Evolutionary conservation across 768 basidiomycete genomes (phyloP).

Genomic region (Pisolithus microcarpus): DNA sequence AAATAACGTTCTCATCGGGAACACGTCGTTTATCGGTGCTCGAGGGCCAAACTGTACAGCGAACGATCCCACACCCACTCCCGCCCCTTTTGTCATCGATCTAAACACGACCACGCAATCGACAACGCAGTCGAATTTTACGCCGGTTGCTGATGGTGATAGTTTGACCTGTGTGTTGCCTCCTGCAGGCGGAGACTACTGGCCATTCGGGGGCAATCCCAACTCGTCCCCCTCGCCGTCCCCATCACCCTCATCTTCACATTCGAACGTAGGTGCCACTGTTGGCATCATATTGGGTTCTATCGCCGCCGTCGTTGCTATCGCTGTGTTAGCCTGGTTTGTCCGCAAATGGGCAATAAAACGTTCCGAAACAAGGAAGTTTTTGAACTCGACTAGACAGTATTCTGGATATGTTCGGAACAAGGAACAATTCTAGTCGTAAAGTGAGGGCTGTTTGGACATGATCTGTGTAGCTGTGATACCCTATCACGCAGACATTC

Average conservation of each 20-base stretch:
- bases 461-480: background rate
- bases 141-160: slow-evolving; percentile 44
- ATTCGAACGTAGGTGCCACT: slow-evolving; percentile 20
- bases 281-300: slow-evolving; percentile 49
- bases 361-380: slow-evolving; percentile 19
- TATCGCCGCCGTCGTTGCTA: slow-evolving; percentile 36
- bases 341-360: slow-evolving; percentile 42
- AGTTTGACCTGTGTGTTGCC: slow-evolving; percentile 61
- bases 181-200: slow-evolving; percentile 59
- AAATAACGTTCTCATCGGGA: slow-evolving; percentile 54
- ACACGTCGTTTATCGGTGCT: slow-evolving; percentile 69
- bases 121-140: slow-evolving; percentile 48
- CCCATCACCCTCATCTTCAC: slow-evolving; percentile 22
- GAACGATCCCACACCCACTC: slow-evolving; percentile 41
- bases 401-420: slow-evolving; percentile 14
- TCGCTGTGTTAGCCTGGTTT: slow-evolving; percentile 38
- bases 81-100: slow-evolving; percentile 56
- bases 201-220: slow-evolving; percentile 62
- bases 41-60: slow-evolving; percentile 58
- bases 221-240: slow-evolving; percentile 9
- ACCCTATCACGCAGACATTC: too few species aligned
- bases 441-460: background rate
- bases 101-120: slow-evolving; percentile 32
- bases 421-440: background rate
- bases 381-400: slow-evolving; percentile 18